These are phyloP conservation scores for Agroathelia rolfsii DNA, from an alignment of 1,284 basidiomycete species.

Conservation along the genomic window DNA sequence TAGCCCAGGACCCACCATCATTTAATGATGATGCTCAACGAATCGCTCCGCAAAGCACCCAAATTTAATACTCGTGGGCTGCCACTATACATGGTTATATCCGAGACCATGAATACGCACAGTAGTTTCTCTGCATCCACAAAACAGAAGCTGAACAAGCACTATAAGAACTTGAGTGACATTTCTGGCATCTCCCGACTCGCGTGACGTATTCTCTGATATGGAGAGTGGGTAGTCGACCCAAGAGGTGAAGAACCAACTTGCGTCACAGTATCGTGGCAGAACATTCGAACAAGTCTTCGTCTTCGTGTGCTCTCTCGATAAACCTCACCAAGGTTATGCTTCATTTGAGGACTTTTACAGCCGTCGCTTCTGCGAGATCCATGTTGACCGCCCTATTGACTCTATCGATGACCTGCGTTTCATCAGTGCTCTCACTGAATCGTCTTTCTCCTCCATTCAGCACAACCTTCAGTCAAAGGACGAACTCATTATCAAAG, in stretches of 20 bases:
- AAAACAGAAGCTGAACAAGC: slow-evolving; percentile 9
- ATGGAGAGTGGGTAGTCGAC: slow-evolving; percentile 28
- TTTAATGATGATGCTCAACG: slow-evolving; percentile 17
- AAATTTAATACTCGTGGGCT: slow-evolving; percentile 28
- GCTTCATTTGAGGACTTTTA: slow-evolving; percentile 38
- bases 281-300: slow-evolving; percentile 24
- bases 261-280: slow-evolving; percentile 18
- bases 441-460: slow-evolving; percentile 14
- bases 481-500: slow-evolving; percentile 30
- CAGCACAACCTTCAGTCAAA: slow-evolving; percentile 17
- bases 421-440: slow-evolving; percentile 27
- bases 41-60: slow-evolving; percentile 29
- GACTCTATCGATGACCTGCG: slow-evolving; percentile 22
- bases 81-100: slow-evolving; percentile 14
- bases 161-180: slow-evolving; percentile 25
- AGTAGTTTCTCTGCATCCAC: slow-evolving; percentile 12
- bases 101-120: slow-evolving; percentile 19
- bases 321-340: slow-evolving; percentile 25
- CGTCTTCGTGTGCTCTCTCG: slow-evolving; percentile 29
- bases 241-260: slow-evolving; percentile 16
- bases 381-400: slow-evolving; percentile 25
- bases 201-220: slow-evolving; percentile 23
- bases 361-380: slow-evolving; percentile 24
- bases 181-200: slow-evolving; percentile 26
- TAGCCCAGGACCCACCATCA: slow-evolving; percentile 24